Evolutionary conservation across 768 basidiomycete species (phyloP).

Genomic region (Mycena floridula): DNA sequence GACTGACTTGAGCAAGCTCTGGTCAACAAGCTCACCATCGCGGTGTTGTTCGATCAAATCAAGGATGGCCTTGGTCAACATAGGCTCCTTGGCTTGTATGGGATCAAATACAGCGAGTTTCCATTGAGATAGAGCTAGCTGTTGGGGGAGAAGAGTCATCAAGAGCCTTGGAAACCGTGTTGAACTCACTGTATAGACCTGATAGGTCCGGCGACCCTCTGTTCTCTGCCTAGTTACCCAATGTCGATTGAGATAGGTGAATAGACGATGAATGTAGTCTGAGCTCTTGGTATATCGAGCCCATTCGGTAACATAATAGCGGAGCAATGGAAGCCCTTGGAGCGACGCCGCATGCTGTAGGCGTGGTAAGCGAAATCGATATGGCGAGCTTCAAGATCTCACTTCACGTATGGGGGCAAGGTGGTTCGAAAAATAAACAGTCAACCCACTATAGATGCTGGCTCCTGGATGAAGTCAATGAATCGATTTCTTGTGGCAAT

Average conservation of each 20-base stretch:
- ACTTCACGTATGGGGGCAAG: slow-evolving; percentile 58
- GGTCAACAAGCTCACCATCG: slow-evolving; percentile 92
- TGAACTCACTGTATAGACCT: slow-evolving; percentile 82
- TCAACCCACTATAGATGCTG: slow-evolving; percentile 93
- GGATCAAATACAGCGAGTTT: slow-evolving; percentile 84
- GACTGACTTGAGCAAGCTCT: slow-evolving; percentile 88
- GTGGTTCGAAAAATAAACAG: slow-evolving; percentile 84
- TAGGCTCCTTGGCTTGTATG: slow-evolving; percentile 75
- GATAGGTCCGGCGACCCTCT: slow-evolving; percentile 92
- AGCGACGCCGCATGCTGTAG: slow-evolving; percentile 68
- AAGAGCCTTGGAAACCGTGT: slow-evolving; percentile 11
- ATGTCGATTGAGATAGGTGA: slow-evolving; percentile 97
- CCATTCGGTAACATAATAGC: slow-evolving; percentile 93
- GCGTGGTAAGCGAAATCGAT: not conserved
- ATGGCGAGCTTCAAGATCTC: slow-evolving; percentile 8
- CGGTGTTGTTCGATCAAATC: slow-evolving; percentile 89
- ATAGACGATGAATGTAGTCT: slow-evolving; percentile 94
- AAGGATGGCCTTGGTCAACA: slow-evolving; percentile 83
- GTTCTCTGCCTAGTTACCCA: slow-evolving; percentile 99
- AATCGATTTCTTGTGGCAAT: no score
- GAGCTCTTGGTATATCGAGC: slow-evolving; percentile 95
- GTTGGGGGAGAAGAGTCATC: no score
- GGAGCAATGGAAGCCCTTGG: slow-evolving; percentile 82
- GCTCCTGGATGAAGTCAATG: slow-evolving; percentile 99
- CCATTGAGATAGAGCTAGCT: slow-evolving; percentile 43